These are phyloP conservation scores for Chlamydomonas applanata DNA, from an alignment of 139 green algal genomes.

Conservation along the genomic window DNA sequence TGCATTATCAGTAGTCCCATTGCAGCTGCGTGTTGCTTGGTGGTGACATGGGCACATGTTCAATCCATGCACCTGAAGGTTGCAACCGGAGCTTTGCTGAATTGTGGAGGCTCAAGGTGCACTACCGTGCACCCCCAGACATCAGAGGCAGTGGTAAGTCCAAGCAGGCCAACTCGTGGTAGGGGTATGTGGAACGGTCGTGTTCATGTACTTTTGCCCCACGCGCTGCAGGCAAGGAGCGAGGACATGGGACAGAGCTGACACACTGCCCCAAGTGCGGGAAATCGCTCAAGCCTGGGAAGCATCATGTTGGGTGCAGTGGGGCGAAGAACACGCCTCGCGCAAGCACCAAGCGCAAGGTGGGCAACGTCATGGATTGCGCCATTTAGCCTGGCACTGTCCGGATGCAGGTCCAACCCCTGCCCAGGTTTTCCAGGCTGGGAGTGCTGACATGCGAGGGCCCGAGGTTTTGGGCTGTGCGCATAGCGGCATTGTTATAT, in stretches of 20 bases:
- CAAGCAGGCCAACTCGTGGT: too few species aligned
- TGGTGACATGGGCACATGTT: too few species aligned
- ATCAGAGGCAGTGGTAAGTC: slow-evolving; percentile 62
- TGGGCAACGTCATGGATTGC: background rate
- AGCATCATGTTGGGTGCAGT: slow-evolving; percentile 82
- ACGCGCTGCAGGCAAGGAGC: slow-evolving; percentile 61
- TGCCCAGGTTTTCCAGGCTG: too few species aligned
- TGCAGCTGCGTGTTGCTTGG: background rate
- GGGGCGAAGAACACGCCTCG: slow-evolving; percentile 39
- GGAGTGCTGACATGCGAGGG: too few species aligned
- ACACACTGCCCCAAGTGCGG: slow-evolving; percentile 78
- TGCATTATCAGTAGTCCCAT: background rate
- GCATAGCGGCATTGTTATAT: too few species aligned
- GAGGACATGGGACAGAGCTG: slow-evolving; percentile 82
- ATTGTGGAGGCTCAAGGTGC: slow-evolving; percentile 79
- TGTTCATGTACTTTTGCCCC: too few species aligned
- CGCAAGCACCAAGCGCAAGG: slow-evolving; percentile 5
- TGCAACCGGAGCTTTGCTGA: slow-evolving; percentile 84
- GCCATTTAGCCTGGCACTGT: too few species aligned
- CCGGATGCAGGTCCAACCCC: too few species aligned
- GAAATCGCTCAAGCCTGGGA: slow-evolving; percentile 75
- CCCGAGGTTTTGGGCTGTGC: too few species aligned
- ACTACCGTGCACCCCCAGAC: slow-evolving; percentile 74
- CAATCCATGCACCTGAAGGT: slow-evolving; percentile 23
- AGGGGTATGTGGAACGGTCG: too few species aligned